Base-by-base conservation (phyloP, 129 eudicot species). In the Mikania micrantha region DNA sequence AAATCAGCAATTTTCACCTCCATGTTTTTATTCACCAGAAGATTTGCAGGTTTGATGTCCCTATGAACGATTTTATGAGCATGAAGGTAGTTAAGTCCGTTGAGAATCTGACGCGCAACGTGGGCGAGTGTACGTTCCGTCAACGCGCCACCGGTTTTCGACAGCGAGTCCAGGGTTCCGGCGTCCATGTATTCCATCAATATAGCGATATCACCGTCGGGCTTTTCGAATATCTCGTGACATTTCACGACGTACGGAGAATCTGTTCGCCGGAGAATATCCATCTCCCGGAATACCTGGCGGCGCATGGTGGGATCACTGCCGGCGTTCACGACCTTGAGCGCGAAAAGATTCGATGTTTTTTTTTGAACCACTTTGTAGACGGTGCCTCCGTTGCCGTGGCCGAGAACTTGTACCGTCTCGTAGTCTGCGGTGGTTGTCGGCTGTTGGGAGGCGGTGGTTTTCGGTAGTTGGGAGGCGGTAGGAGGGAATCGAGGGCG, bases 361-460 rank as follows among this genome's bases (percentile, higher is more conserved):
- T 66, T 75, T 19, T 74, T 80, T 20, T 90, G 91, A 4, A 78
- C 67, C 13, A 90, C 95, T 75, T 90, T 90, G 73, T 87, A 90
- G 50, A 90, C 97, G 0, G 97, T 90, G 36, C 97, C 95, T n/a
- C 97, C 95, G 84, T 87, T 90, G n/a, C 97, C 97, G 66, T 78
- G 83, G 3, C 97, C 97, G 8, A 90, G 84, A 21, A 87, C 91
- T 19, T 81, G 71, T 32, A 84, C 49, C 0, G 72, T 87, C 9
- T 83, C 90, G 48, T 72, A 65, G 7, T 90, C 97, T 3, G 82
- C 66, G 75, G 56, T 58, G 17, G 71, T 24, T n/a, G n/a, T n/a
- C n/a, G 28, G 65, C 4, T 39, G 75, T 5, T 9, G 78, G 11
- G 70, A 1, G 56, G 77, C 1, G 41, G 77, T 8, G 4, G 22